A percentile compares a stretch with the other conserved stretches of the same genome.
phyloP scores from a whole-genome alignment of 2,329 filamentous ascomycete species.

The Aschersonia sp. region DNA sequence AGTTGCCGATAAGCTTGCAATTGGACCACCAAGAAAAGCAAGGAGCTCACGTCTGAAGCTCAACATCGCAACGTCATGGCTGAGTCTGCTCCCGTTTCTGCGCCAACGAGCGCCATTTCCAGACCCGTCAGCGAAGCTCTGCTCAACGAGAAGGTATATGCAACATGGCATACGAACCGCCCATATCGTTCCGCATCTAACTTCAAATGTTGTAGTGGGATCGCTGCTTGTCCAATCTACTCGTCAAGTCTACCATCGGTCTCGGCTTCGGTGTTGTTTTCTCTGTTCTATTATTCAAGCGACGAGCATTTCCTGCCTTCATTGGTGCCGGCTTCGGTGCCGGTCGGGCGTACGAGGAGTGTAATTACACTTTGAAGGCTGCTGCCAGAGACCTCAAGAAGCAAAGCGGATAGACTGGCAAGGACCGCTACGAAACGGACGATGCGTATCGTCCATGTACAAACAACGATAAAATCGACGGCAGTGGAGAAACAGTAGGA shows the following conservation, averaged over 20 bases:
- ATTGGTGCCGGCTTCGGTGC: conserved; percentile 90
- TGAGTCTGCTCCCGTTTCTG: conserved; percentile 29
- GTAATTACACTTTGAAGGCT: conserved; percentile 65
- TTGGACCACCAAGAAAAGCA: neutral
- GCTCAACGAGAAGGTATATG: conserved; percentile 89
- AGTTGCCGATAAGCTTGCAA: neutral
- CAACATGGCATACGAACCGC: conserved; percentile 1
- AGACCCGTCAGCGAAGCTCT: conserved; percentile 94
- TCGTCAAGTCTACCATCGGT: conserved; percentile 92
- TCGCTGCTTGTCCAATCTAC: conserved; percentile 89
- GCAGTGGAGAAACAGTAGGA: conserved; percentile 5
- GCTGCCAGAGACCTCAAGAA: conserved; percentile 43
- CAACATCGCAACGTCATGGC: conserved; percentile 29
- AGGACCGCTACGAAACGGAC: neutral
- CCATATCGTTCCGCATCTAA: conserved; percentile 8
- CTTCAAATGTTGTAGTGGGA: conserved; percentile 60
- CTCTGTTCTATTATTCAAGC: conserved; percentile 95
- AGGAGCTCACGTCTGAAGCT: neutral
- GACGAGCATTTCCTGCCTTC: conserved; percentile 94
- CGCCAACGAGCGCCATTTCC: conserved; percentile 50
- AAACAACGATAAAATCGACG: conserved; percentile 11
- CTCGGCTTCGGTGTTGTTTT: conserved; percentile 97
- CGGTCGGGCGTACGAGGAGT: conserved; percentile 95
- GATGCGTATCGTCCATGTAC: conserved; percentile 10
- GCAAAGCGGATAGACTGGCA: conserved; percentile 22